A percentile compares a stretch with the other conserved stretches of the same genome.
Conservation (phyloP, 1,139 yeast genomes). For the Geotrichum australiense region DNA sequence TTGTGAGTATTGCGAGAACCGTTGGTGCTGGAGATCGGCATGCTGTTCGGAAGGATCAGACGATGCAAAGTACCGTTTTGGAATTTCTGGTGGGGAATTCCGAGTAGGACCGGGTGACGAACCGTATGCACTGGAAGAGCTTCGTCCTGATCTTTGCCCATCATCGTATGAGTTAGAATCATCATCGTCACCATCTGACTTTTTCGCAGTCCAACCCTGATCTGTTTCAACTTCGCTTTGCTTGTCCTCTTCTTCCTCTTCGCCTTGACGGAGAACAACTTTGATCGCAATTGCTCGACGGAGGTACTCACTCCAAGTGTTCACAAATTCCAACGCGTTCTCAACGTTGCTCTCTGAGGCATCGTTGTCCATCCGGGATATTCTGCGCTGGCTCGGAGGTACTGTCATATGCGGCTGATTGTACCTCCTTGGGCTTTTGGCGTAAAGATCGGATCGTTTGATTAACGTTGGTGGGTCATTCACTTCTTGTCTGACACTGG, state of each 20-base stretch:
- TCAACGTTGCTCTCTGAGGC: slow-evolving; percentile 20
- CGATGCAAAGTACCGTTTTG: neutral
- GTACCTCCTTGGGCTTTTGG: slow-evolving; percentile 4
- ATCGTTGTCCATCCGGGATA: slow-evolving; percentile 14
- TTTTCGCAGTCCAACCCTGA: neutral
- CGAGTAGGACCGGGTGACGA: neutral
- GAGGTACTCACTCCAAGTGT: slow-evolving; percentile 33
- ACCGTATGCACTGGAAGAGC: neutral
- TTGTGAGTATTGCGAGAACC: neutral
- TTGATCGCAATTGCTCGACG: slow-evolving; percentile 33
- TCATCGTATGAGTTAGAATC: neutral
- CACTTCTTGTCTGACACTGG: slow-evolving; percentile 3
- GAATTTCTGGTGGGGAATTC: neutral
- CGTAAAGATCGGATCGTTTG: slow-evolving; percentile 12
- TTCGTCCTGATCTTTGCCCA: no score
- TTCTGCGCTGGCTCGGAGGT: slow-evolving; percentile 6
- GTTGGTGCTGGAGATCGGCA: neutral
- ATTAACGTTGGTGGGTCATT: slow-evolving; percentile 10
- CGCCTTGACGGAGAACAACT: slow-evolving; percentile 29
- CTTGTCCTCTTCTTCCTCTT: slow-evolving; percentile 17
- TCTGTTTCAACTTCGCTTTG: no score
- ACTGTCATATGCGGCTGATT: slow-evolving; percentile 5
- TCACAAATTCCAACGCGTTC: slow-evolving; percentile 31
- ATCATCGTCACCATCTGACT: neutral
- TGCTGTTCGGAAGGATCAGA: neutral